Conservation (phyloP, 2,329 filamentous ascomycete genomes). For the Arthrinium phaeospermum region DNA sequence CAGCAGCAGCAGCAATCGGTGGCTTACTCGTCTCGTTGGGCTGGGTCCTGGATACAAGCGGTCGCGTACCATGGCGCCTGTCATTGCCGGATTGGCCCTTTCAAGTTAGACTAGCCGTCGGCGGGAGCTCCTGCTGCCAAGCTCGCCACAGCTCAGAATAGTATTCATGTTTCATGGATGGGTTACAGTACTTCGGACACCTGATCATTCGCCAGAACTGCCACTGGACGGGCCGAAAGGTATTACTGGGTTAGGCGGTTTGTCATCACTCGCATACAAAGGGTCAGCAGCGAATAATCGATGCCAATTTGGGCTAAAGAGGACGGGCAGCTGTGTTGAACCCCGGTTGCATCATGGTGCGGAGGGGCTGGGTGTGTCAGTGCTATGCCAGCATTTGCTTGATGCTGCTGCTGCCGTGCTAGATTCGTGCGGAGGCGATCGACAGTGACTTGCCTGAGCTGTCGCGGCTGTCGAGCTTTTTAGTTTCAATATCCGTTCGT, state of each 20-base stretch:
- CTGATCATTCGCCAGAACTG: constrained; percentile 9
- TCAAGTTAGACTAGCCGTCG: constrained; percentile 11
- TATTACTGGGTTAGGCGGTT: constrained; percentile 11
- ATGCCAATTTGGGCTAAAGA: constrained; percentile 7
- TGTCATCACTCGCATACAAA: constrained; percentile 10
- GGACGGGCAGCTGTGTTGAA: constrained; percentile 1
- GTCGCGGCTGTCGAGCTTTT: constrained; percentile 17
- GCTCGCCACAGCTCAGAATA: constrained; percentile 15
- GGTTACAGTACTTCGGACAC: constrained; percentile 10
- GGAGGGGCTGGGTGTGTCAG: constrained; percentile 8
- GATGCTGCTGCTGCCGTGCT: not conserved
- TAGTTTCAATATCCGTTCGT: constrained; percentile 16
- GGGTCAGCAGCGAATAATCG: not conserved
- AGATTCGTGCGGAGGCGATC: constrained; percentile 6
- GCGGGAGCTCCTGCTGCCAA: not conserved
- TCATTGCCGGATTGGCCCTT: constrained; percentile 1
- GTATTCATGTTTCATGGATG: constrained; percentile 12
- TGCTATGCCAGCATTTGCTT: constrained; percentile 5
- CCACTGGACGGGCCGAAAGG: constrained; percentile 14
- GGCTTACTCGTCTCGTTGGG: constrained; percentile 5
- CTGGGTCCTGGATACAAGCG: constrained; percentile 9
- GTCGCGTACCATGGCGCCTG: constrained; percentile 11
- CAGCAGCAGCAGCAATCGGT: not conserved
- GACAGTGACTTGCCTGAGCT: constrained; percentile 15
- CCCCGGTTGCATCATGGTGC: constrained; percentile 5